Conservation (phyloP, 108 stramenopile genomes). For the Mediolabrus comicus region DNA sequence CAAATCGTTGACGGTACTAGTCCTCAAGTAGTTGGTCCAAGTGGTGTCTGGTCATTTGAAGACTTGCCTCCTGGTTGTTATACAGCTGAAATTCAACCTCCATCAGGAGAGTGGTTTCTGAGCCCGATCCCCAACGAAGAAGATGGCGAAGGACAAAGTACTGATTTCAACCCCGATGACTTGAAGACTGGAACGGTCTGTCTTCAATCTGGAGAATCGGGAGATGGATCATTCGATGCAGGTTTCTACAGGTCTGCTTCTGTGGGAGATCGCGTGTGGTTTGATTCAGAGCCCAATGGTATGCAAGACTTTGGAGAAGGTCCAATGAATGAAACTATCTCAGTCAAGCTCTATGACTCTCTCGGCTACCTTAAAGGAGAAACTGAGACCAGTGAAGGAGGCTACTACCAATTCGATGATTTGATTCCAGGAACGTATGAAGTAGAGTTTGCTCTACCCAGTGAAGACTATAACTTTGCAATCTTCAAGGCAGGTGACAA, state of each 20-base stretch:
- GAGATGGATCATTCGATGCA: constrained; percentile 28
- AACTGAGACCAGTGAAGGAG: constrained; percentile 9
- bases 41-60: constrained; percentile 24
- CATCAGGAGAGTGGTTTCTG: constrained; percentile 20
- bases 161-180: constrained; percentile 12
- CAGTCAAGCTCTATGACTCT: constrained; percentile 29
- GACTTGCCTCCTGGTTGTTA: constrained; percentile 45
- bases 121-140: constrained; percentile 11
- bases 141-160: neutral
- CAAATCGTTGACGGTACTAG: constrained; percentile 10
- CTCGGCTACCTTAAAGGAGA: constrained; percentile 26
- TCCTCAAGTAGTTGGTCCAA: neutral
- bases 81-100: constrained; percentile 1
- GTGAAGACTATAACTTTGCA: constrained; percentile 29
- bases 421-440: constrained; percentile 32
- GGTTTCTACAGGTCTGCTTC: constrained; percentile 38
- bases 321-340: constrained; percentile 11
- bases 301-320: constrained; percentile 39
- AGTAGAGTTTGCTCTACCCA: constrained; percentile 10
- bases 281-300: constrained; percentile 33
- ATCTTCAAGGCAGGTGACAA: constrained; percentile 25
- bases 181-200: constrained; percentile 17
- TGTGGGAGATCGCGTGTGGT: constrained; percentile 41
- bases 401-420: constrained; percentile 28
- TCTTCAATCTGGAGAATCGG: constrained; percentile 32